A percentile compares a stretch with the other conserved stretches of the same genome.
These are phyloP conservation scores for Trichocladium antarcticum DNA, from an alignment of 495 filamentous ascomycete species.

Conservation along the genomic window DNA sequence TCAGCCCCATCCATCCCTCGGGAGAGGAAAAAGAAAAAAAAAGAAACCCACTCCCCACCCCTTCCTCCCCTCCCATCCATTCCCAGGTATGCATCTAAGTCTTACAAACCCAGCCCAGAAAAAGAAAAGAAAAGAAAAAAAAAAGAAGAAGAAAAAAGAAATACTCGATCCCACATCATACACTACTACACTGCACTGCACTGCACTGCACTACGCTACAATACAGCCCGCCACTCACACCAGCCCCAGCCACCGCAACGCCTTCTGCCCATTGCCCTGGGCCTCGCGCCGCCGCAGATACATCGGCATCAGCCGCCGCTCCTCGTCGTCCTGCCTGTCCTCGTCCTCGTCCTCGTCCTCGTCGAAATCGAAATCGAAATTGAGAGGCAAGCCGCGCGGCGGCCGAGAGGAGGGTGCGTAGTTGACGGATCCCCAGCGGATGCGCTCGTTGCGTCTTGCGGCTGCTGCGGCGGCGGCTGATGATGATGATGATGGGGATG, in stretches of 20 bases:
- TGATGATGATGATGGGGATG: neutral
- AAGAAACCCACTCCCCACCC: too few species aligned
- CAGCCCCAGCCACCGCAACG: neutral
- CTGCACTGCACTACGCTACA: neutral
- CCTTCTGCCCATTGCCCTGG: slow-evolving; percentile 3
- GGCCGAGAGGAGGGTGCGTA: neutral
- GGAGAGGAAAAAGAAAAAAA: too few species aligned
- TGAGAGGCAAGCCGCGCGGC: too few species aligned
- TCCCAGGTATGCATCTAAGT: too few species aligned
- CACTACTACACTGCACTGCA: neutral
- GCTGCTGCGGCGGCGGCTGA: neutral
- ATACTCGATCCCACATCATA: slow-evolving; percentile 12
- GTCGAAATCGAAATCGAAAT: too few species aligned
- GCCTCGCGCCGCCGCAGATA: slow-evolving; percentile 6
- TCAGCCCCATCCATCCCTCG: too few species aligned
- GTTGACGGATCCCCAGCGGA: neutral
- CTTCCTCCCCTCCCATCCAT: too few species aligned
- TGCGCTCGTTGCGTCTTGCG: neutral
- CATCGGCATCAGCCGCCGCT: slow-evolving; percentile 18
- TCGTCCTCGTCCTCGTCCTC: slow-evolving; percentile 7
- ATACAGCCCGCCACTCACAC: neutral
- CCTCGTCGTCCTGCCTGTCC: slow-evolving; percentile 5
- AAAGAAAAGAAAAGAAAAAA: neutral
- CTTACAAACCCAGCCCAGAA: too few species aligned
- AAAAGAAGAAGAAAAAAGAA: neutral